Base-by-base conservation (phyloP, 2,329 filamentous ascomycete species). In the Pyrenophora graminea region DNA sequence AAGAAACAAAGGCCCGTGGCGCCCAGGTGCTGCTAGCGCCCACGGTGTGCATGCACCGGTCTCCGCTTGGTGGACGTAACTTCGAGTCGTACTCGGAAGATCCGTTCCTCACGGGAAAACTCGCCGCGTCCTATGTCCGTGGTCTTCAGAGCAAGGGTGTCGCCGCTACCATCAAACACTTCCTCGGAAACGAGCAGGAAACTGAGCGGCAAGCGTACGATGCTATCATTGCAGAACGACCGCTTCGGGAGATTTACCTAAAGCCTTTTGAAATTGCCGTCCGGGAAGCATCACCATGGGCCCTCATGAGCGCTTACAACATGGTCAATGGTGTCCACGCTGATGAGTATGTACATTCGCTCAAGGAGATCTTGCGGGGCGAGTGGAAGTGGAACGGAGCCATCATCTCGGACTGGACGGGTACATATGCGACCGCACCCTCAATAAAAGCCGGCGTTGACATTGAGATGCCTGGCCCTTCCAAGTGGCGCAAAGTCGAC, bases 81-180 rank as follows among this genome's bases (percentile, higher is more conserved):
- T 95, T 94, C 61, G 90, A 95, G 73, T 91, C 89, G 0, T 94
- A 91, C 70, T 91, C 88, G 0, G 90, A 94, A 70, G 90, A 94
- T 60, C 90, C 90, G 0, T 81, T 87, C 8, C 79, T 95, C 4
- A 90, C 89, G 0, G 89, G 89, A 27, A 88, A 86, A 56, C 76
- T 91, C 53, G 87, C 88, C 10, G 83, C 87, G 1, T 82, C 87
- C 53, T 89, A 89, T 55, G 86, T 90, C 65, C 85, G 83, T 40
- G 88, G 88, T 6, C 77, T 89, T 47, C 90, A 94, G 66, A 85
- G 86, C 19, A 86, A 85, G 53, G 86, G 87, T 1, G 82, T 94
- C 32, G 85, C 86, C 6, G 88, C 90, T 9, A 90, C 89, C 0
- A 85, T 92, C 60, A 94, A 94, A 77, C 90, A 88, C 68, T 89